Percentiles rank a stretch among this genome's conserved stretches.
Evolutionary conservation across 352 stramenopile species (phyloP).

Genomic region (Globisporangium recalcitrans): DNA sequence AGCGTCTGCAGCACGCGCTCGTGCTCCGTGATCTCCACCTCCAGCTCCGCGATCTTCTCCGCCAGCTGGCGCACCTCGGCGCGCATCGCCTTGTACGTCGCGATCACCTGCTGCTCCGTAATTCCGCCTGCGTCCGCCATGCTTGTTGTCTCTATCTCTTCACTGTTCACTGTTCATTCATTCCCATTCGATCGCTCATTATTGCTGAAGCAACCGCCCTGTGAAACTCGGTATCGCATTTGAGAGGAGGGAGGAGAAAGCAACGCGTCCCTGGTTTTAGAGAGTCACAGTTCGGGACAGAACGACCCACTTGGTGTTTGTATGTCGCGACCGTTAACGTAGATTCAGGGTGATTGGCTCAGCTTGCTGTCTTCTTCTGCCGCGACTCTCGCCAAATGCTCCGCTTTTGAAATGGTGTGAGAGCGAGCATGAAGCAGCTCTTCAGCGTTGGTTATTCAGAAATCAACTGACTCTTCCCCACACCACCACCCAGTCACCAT

Average conservation of each 20-base stretch:
- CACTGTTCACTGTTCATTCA: too few species aligned
- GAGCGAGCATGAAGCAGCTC: neutral
- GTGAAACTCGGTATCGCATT: conserved; percentile 10
- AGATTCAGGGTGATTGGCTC: conserved; percentile 84
- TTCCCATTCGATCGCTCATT: neutral
- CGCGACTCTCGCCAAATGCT: too few species aligned
- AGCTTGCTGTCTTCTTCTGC: conserved; percentile 7
- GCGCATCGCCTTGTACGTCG: conserved; percentile 84
- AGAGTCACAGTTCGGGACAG: neutral
- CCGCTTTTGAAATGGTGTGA: neutral
- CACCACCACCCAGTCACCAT: conserved; percentile 62
- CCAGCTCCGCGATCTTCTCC: conserved; percentile 82
- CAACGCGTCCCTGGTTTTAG: neutral
- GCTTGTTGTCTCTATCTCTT: too few species aligned
- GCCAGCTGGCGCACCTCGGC: conserved; percentile 77
- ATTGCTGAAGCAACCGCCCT: conserved; percentile 2
- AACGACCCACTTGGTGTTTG: conserved; percentile 31
- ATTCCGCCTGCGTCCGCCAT: conserved; percentile 48
- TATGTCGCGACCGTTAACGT: conserved; percentile 68
- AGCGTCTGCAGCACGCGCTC: conserved; percentile 83
- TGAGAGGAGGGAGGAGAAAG: neutral
- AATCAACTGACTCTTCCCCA: conserved; percentile 56
- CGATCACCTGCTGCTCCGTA: conserved; percentile 83
- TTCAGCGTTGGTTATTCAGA: conserved; percentile 28
- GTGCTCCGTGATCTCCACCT: conserved; percentile 81